These are phyloP conservation scores for Ascomycota sp. DNA, from an alignment of 2,329 filamentous ascomycete species.

Conservation along the genomic window DNA sequence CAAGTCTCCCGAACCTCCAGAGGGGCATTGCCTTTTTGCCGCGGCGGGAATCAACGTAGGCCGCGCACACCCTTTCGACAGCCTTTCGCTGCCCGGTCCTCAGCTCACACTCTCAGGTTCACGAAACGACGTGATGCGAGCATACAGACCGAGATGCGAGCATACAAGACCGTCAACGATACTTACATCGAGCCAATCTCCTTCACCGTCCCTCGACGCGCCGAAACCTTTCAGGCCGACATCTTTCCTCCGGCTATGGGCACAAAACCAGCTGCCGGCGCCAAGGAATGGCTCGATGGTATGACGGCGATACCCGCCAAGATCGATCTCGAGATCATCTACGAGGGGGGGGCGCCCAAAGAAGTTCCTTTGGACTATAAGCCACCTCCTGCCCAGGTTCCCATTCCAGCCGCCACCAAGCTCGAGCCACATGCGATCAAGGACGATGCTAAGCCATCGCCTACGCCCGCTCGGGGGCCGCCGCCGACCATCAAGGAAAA, in stretches of 20 bases:
- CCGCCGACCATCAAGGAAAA: slow-evolving; percentile 64
- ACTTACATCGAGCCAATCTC: slow-evolving; percentile 88
- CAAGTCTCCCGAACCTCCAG: slow-evolving; percentile 89
- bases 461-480: slow-evolving; percentile 19
- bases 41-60: slow-evolving; percentile 80
- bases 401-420: slow-evolving; percentile 23
- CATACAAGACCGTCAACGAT: slow-evolving; percentile 95
- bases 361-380: slow-evolving; percentile 56
- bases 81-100: too few relatives aligned
- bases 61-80: not conserved
- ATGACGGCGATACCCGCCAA: slow-evolving; percentile 73
- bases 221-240: slow-evolving; percentile 90
- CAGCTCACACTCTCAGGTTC: slow-evolving; percentile 31
- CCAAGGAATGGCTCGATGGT: slow-evolving; percentile 68
- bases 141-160: too few relatives aligned
- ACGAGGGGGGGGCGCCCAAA: slow-evolving; percentile 62
- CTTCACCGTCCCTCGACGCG: slow-evolving; percentile 84
- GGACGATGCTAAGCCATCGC: slow-evolving; percentile 32
- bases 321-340: slow-evolving; percentile 83
- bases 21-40: slow-evolving; percentile 86
- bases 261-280: slow-evolving; percentile 57
- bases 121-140: slow-evolving; percentile 95
- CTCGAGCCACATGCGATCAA: slow-evolving; percentile 24
- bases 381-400: slow-evolving; percentile 29
- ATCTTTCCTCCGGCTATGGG: slow-evolving; percentile 82